phyloP scores from a whole-genome alignment of 805 yeast species.

The Kluyveromyces aestuarii region DNA sequence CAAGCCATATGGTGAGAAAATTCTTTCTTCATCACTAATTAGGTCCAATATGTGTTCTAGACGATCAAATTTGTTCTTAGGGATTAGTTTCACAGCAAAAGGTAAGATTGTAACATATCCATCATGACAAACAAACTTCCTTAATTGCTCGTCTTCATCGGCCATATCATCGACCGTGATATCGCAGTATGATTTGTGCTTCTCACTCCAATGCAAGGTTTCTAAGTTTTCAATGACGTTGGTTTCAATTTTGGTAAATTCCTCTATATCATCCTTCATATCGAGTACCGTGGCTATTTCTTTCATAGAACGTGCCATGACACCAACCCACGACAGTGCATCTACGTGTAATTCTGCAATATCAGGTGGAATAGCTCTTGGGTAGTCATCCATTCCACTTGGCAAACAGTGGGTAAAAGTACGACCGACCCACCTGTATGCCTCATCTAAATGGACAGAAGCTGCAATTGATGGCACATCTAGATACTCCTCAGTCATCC shows the following conservation, averaged over 20 bases:
- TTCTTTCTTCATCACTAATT: constrained; percentile 58
- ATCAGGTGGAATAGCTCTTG: constrained; percentile 74
- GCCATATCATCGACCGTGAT: constrained; percentile 56
- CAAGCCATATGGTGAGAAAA: constrained; percentile 75
- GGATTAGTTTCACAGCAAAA: constrained; percentile 60
- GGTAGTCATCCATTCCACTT: constrained; percentile 93
- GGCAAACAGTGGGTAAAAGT: constrained; percentile 79
- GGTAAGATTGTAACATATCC: constrained; percentile 89
- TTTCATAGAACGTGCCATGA: constrained; percentile 78
- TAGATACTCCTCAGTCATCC: constrained; percentile 56
- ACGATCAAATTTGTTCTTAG: constrained; percentile 34
- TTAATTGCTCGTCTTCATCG: constrained; percentile 44
- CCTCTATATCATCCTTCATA: constrained; percentile 45
- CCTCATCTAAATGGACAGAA: constrained; percentile 45
- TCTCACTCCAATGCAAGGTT: constrained; percentile 70
- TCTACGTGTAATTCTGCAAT: constrained; percentile 88
- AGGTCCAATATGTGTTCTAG: constrained; percentile 45
- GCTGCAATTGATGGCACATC: constrained; percentile 24
- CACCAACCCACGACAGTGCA: constrained; percentile 85
- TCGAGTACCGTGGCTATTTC: constrained; percentile 59
- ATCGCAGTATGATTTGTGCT: constrained; percentile 69
- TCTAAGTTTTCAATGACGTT: constrained; percentile 59
- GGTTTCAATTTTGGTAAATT: constrained; percentile 43
- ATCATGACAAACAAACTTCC: constrained; percentile 63
- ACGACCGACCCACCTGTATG: constrained; percentile 90